These are phyloP conservation scores for Solanum lignicaule DNA, from an alignment of 257 asterid genomes.

Conservation along the genomic window DNA sequence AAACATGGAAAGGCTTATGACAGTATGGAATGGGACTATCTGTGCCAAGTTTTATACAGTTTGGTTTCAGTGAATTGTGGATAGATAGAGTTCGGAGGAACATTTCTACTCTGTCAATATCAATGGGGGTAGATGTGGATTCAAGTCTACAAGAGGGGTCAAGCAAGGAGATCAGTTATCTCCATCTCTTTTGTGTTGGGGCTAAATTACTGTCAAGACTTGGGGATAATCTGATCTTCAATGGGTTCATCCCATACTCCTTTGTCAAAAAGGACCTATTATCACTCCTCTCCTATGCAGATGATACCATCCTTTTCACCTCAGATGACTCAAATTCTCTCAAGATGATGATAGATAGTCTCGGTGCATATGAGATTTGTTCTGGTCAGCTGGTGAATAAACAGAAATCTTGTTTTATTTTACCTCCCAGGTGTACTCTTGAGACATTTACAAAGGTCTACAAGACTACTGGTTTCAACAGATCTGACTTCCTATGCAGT, in stretches of 20 bases:
- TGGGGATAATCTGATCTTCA: not conserved
- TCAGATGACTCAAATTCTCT: not conserved
- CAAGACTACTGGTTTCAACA: not conserved
- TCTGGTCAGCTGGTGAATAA: not conserved
- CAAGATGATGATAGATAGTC: not conserved
- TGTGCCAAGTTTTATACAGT: not conserved
- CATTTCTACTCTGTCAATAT: not conserved
- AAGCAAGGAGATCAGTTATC: not conserved
- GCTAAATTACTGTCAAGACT: not conserved
- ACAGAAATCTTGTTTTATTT: not conserved
- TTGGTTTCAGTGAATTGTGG: not conserved
- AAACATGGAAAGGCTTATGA: not conserved
- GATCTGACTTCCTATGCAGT: not conserved
- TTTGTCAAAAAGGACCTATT: not conserved
- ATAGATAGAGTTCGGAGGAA: not conserved
- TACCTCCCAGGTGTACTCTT: not conserved
- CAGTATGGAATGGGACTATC: too few species aligned
- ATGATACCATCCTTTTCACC: not conserved
- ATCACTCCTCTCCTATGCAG: not conserved
- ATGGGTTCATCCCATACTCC: not conserved
- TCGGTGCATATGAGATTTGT: not conserved
- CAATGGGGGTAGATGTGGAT: not conserved
- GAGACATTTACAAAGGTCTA: not conserved
- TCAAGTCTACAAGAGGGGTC: not conserved
- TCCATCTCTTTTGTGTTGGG: not conserved